These are phyloP conservation scores for Blastobotrys petasosporus DNA, from an alignment of 1,139 yeast species.

Conservation along the genomic window DNA sequence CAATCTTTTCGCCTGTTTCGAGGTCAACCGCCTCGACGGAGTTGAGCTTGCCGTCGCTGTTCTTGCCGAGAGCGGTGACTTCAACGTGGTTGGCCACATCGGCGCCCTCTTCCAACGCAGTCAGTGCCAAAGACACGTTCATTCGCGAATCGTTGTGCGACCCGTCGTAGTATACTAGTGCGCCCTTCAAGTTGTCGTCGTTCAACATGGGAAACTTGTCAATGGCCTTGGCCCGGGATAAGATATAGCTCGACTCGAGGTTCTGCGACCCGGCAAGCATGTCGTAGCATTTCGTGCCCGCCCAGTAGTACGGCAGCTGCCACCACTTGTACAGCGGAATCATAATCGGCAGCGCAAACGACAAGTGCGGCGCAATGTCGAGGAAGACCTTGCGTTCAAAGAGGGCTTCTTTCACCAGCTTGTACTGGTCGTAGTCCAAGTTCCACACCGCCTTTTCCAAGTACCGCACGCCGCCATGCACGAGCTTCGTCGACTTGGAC, in stretches of 20 bases:
- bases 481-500: slow-evolving; percentile 93
- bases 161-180: slow-evolving; percentile 93
- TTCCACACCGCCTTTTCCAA: slow-evolving; percentile 88
- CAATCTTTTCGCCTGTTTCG: slow-evolving; percentile 44
- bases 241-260: slow-evolving; percentile 69
- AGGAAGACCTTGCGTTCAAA: slow-evolving; percentile 87
- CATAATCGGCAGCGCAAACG: slow-evolving; percentile 83
- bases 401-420: slow-evolving; percentile 88
- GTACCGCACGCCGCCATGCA: slow-evolving; percentile 96
- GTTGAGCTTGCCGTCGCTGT: slow-evolving; percentile 51
- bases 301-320: slow-evolving; percentile 93
- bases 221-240: slow-evolving; percentile 61
- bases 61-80: slow-evolving; percentile 69
- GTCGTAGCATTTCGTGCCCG: slow-evolving; percentile 89
- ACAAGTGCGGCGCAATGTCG: slow-evolving; percentile 89
- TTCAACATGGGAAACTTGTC: slow-evolving; percentile 88
- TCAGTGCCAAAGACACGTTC: slow-evolving; percentile 78
- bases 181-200: slow-evolving; percentile 73
- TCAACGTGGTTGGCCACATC: slow-evolving; percentile 83
- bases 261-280: slow-evolving; percentile 88
- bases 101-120: slow-evolving; percentile 86
- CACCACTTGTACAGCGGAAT: slow-evolving; percentile 93
- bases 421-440: slow-evolving; percentile 83
- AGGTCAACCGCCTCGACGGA: slow-evolving; percentile 76
- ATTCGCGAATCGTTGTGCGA: slow-evolving; percentile 89